A percentile compares a stretch with the other conserved stretches of the same genome.
These are phyloP conservation scores for Globisporangium viniferum DNA, from an alignment of 352 stramenopile species.

Conservation along the genomic window DNA sequence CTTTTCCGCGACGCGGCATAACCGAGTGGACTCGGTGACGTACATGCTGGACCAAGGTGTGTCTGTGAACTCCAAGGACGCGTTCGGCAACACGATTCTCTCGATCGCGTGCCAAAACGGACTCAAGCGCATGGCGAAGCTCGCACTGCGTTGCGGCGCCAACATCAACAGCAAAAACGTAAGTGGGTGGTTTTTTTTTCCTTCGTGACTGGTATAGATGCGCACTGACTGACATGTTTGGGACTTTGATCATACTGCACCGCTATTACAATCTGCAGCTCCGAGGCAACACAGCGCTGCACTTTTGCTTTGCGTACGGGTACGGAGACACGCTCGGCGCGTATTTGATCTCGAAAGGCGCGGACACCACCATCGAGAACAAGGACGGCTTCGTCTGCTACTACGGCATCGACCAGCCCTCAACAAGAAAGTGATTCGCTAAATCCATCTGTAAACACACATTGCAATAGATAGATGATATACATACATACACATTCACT, in stretches of 20 bases:
- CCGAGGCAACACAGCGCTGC: constrained; percentile 85
- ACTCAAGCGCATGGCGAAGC: constrained; percentile 87
- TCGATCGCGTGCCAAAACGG: constrained; percentile 90
- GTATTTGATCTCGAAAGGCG: constrained; percentile 89
- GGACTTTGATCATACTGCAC: background rate
- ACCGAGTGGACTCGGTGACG: constrained; percentile 78
- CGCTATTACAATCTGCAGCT: constrained; percentile 22
- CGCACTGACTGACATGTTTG: constrained; percentile 1
- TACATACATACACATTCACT: background rate
- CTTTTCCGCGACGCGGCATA: constrained; percentile 85
- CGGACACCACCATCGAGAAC: constrained; percentile 69
- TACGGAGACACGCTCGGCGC: constrained; percentile 84
- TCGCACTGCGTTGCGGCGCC: constrained; percentile 73
- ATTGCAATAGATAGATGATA: background rate
- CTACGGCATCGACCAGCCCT: constrained; percentile 49
- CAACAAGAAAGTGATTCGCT: constrained; percentile 23
- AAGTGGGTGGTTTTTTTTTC: constrained; percentile 13
- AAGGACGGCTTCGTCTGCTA: constrained; percentile 61
- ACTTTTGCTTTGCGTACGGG: constrained; percentile 90
- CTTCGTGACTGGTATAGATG: background rate
- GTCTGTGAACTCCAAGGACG: constrained; percentile 70
- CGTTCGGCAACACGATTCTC: constrained; percentile 84
- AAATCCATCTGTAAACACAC: background rate
- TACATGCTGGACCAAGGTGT: constrained; percentile 86
- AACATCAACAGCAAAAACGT: constrained; percentile 89